A percentile compares a stretch with the other conserved stretches of the same genome.
These are phyloP conservation scores for Ogataea henricii DNA, from an alignment of 805 yeast genomes.

Conservation along the genomic window DNA sequence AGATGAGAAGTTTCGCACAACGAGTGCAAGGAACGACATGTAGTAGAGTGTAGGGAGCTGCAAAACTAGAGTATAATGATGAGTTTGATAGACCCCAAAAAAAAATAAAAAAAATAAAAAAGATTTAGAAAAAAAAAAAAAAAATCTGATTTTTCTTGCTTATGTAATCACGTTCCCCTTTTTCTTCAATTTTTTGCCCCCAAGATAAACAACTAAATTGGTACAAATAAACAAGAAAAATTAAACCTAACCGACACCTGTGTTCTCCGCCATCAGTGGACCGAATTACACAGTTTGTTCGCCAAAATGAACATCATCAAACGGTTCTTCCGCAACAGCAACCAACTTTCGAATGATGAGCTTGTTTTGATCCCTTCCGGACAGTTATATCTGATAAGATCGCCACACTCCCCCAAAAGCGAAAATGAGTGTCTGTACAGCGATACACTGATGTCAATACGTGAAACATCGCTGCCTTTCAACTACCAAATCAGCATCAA, in stretches of 20 bases:
- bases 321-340: constrained; percentile 44
- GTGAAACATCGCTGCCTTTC: constrained; percentile 65
- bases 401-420: constrained; percentile 83
- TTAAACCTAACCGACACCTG: no score
- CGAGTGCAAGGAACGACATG: constrained; percentile 2
- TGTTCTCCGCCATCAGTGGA: background rate
- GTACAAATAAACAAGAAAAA: constrained; percentile 5
- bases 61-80: no score
- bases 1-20: constrained; percentile 3
- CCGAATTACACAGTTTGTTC: background rate
- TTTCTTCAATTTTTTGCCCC: constrained; percentile 9
- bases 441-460: constrained; percentile 74
- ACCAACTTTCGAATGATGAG: constrained; percentile 52
- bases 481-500: constrained; percentile 71
- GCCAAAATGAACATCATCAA: constrained; percentile 67
- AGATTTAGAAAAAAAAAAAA: background rate
- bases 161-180: background rate
- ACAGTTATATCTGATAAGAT: constrained; percentile 69
- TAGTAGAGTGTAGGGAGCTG: background rate
- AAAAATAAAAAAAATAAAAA: background rate
- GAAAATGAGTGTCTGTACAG: constrained; percentile 79
- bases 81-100: no score
- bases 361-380: constrained; percentile 77
- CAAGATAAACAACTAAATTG: constrained; percentile 1
- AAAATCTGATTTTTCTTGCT: background rate